phyloP scores from a whole-genome alignment of 768 basidiomycete genomes.

The Cystofilobasidium capitatum region DNA sequence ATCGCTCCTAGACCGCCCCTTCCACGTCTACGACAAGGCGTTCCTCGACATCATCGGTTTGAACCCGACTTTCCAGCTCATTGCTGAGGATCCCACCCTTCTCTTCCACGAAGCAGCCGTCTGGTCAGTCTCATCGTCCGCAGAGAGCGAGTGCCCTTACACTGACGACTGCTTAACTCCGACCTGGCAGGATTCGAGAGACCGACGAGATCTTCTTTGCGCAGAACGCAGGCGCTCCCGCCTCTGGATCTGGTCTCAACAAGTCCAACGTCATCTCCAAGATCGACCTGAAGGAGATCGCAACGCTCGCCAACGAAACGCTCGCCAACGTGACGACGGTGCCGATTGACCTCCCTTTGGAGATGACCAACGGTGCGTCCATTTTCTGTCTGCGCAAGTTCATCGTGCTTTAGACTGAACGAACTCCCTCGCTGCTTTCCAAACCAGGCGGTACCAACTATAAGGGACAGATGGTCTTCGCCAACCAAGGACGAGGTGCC shows the following conservation, averaged over 20 bases:
- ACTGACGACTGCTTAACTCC: neutral
- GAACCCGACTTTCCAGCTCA: constrained; percentile 50
- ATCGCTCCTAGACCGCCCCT: constrained; percentile 41
- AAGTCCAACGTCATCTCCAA: constrained; percentile 21
- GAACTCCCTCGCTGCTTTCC: neutral
- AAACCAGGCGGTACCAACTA: constrained; percentile 10
- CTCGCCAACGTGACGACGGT: neutral
- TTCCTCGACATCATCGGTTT: constrained; percentile 56
- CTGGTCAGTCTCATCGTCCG: constrained; percentile 34
- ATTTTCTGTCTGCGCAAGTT: neutral
- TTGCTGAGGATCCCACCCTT: constrained; percentile 55
- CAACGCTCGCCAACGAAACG: neutral
- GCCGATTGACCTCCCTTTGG: neutral
- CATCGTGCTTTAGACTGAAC: neutral
- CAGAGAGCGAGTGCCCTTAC: neutral
- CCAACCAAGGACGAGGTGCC: constrained; percentile 39
- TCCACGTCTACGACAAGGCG: constrained; percentile 49
- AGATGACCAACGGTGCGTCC: constrained; percentile 18
- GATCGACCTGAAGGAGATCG: constrained; percentile 1
- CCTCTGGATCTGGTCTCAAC: constrained; percentile 8
- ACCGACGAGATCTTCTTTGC: constrained; percentile 66
- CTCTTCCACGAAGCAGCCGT: constrained; percentile 74
- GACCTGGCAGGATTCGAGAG: constrained; percentile 43
- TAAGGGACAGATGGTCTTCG: constrained; percentile 6
- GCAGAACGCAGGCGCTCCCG: neutral